Evolutionary conservation across 1,139 yeast species (phyloP).

Genomic region (Zygoascus hellenicus): DNA sequence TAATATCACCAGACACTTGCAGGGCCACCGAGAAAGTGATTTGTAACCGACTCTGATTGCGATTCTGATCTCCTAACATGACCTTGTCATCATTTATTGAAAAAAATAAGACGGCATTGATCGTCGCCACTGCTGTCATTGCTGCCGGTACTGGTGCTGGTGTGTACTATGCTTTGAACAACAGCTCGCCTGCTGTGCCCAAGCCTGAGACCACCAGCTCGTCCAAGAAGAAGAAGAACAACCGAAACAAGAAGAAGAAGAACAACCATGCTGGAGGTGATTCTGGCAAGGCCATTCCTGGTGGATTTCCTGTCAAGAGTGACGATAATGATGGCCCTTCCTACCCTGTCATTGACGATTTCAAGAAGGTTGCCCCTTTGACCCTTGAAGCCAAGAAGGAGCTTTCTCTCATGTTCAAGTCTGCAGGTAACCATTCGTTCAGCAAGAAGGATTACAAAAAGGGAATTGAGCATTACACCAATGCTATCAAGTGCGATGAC

Average conservation of each 20-base stretch:
- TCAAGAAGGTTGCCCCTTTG: slow-evolving; percentile 43
- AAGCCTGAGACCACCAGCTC: slow-evolving; percentile 5
- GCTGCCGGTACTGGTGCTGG: slow-evolving; percentile 33
- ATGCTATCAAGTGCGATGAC: slow-evolving; percentile 62
- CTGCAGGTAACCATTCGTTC: slow-evolving; percentile 81
- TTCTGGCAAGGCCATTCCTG: slow-evolving; percentile 8
- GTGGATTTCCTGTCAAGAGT: slow-evolving; percentile 16
- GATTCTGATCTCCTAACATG: background rate
- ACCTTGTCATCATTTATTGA: slow-evolving; percentile 17
- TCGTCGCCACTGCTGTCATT: slow-evolving; percentile 29
- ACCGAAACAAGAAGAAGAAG: slow-evolving; percentile 22
- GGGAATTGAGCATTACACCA: slow-evolving; percentile 72
- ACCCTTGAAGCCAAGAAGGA: slow-evolving; percentile 53
- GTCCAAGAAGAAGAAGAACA: slow-evolving; percentile 20
- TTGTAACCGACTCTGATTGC: no score
- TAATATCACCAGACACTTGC: no score
- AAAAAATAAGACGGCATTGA: slow-evolving; percentile 29
- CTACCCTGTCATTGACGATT: slow-evolving; percentile 31
- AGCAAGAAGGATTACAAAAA: slow-evolving; percentile 60
- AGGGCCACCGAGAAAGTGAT: no score
- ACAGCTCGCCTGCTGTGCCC: slow-evolving; percentile 3
- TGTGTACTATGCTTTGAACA: slow-evolving; percentile 25
- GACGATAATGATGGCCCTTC: slow-evolving; percentile 25
- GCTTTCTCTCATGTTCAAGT: slow-evolving; percentile 75
- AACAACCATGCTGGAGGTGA: slow-evolving; percentile 19